phyloP scores from a whole-genome alignment of 108 stramenopile genomes.

The Mediolabrus comicus region DNA sequence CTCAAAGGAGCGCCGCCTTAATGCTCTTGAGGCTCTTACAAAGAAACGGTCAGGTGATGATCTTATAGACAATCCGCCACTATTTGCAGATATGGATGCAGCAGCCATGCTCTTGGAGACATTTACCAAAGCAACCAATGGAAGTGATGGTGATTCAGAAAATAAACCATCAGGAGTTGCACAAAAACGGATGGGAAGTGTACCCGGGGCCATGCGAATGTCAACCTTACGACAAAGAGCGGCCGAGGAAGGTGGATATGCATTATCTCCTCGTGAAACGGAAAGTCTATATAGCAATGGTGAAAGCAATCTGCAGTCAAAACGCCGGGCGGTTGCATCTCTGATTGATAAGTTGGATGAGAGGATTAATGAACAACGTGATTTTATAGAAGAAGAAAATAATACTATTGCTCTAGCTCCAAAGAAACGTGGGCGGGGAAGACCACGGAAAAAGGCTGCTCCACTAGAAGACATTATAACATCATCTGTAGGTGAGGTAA shows the following conservation, averaged over 20 bases:
- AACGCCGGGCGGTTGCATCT: slow-evolving; percentile 26
- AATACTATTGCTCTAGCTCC: not conserved
- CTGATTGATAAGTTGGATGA: slow-evolving; percentile 34
- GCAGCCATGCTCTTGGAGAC: slow-evolving; percentile 39
- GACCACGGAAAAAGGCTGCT: slow-evolving; percentile 11
- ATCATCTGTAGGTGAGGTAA: not conserved
- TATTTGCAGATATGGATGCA: slow-evolving; percentile 41
- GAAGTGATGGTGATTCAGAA: not conserved
- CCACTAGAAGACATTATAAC: not conserved
- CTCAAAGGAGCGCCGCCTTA: slow-evolving; percentile 32
- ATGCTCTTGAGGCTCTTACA: slow-evolving; percentile 31
- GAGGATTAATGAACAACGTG: slow-evolving; percentile 24
- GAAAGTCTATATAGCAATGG: slow-evolving; percentile 16
- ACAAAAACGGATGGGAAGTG: slow-evolving; percentile 32
- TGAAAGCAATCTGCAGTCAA: slow-evolving; percentile 1
- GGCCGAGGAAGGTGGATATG: slow-evolving; percentile 21
- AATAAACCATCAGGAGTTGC: not conserved
- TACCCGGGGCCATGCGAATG: slow-evolving; percentile 35
- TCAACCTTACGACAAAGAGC: slow-evolving; percentile 21
- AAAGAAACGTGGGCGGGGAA: slow-evolving; percentile 11
- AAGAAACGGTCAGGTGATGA: slow-evolving; percentile 11
- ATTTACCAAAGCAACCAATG: slow-evolving; percentile 12
- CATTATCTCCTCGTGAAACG: slow-evolving; percentile 27
- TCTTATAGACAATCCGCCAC: slow-evolving; percentile 2
- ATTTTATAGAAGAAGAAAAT: slow-evolving; percentile 5